Conservation (phyloP, 2,329 filamentous ascomycete species). For the Colletotrichum lini region DNA sequence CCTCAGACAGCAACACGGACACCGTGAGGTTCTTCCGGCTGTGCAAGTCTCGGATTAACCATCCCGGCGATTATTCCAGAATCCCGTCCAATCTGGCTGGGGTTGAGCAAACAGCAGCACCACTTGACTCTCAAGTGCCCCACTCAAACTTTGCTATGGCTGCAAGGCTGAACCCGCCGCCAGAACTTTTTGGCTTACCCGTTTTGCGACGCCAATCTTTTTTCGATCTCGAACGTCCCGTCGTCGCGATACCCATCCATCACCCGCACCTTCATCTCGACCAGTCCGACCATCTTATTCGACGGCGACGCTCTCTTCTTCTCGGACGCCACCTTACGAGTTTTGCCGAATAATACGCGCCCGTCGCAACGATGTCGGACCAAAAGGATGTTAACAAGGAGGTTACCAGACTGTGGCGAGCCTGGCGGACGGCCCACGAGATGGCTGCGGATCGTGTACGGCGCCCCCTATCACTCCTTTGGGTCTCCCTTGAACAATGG, state of each 20-base stretch:
- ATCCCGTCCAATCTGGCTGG: slow-evolving; percentile 14
- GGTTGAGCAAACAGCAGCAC: slow-evolving; percentile 9
- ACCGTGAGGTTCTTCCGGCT: neutral
- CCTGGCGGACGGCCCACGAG: slow-evolving; percentile 93
- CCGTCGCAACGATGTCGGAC: slow-evolving; percentile 54
- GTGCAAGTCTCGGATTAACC: slow-evolving; percentile 17
- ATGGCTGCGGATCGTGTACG: slow-evolving; percentile 93
- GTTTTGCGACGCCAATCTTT: slow-evolving; percentile 39
- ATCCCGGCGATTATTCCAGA: slow-evolving; percentile 29
- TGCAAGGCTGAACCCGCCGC: slow-evolving; percentile 39
- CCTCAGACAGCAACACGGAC: neutral
- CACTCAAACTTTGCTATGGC: slow-evolving; percentile 33
- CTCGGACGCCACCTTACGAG: neutral
- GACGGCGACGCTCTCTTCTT: slow-evolving; percentile 2
- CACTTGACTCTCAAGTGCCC: neutral
- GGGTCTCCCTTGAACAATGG: neutral
- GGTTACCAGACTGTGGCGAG: slow-evolving; percentile 86
- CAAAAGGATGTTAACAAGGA: slow-evolving; percentile 67
- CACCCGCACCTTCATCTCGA: slow-evolving; percentile 12
- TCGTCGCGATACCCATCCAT: slow-evolving; percentile 10
- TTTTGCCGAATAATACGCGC: neutral
- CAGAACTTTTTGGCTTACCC: slow-evolving; percentile 38
- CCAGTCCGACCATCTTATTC: neutral
- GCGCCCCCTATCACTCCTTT: slow-evolving; percentile 16
- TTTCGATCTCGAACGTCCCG: slow-evolving; percentile 19